A percentile compares a stretch with the other conserved stretches of the same genome.
phyloP scores from a whole-genome alignment of 306 rosid species.

The Lupinus albus region DNA sequence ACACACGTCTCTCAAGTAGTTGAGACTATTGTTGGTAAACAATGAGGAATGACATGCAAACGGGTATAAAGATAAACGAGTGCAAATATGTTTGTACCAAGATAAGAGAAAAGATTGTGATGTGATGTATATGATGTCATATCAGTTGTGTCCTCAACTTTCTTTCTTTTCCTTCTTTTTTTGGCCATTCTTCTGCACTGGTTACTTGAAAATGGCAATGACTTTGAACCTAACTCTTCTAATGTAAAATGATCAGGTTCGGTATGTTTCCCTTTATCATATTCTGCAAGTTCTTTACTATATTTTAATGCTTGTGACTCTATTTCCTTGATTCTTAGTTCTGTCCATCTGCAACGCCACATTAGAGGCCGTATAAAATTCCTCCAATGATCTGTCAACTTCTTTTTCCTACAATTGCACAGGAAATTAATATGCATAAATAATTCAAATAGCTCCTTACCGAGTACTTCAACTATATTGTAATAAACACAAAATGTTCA shows the following conservation, averaged over 20 bases:
- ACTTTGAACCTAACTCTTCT: conserved; percentile 65
- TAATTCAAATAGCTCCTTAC: neutral
- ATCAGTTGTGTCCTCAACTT: conserved; percentile 71
- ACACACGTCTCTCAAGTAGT: conserved; percentile 24
- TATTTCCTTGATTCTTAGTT: conserved; percentile 73
- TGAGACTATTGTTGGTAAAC: conserved; percentile 9
- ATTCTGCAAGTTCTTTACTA: conserved; percentile 60
- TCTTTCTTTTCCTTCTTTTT: conserved; percentile 79
- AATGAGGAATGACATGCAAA: conserved; percentile 36
- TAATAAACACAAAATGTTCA: neutral
- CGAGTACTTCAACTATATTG: neutral
- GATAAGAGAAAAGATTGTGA: conserved; percentile 73
- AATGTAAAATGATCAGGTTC: conserved; percentile 44
- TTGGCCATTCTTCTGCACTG: conserved; percentile 45
- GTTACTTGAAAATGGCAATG: conserved; percentile 62
- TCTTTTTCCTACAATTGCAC: conserved; percentile 65
- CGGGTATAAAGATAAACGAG: conserved; percentile 38
- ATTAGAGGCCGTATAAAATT: conserved; percentile 73
- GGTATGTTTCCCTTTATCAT: conserved; percentile 54
- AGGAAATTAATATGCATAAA: conserved; percentile 36
- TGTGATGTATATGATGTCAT: conserved; percentile 67
- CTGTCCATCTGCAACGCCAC: conserved; percentile 97
- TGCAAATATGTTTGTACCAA: conserved; percentile 57
- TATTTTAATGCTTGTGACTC: conserved; percentile 64
- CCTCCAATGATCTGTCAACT: conserved; percentile 88